Conservation (phyloP, 2,329 filamentous ascomycete genomes). For the Annulohypoxylon truncatum region DNA sequence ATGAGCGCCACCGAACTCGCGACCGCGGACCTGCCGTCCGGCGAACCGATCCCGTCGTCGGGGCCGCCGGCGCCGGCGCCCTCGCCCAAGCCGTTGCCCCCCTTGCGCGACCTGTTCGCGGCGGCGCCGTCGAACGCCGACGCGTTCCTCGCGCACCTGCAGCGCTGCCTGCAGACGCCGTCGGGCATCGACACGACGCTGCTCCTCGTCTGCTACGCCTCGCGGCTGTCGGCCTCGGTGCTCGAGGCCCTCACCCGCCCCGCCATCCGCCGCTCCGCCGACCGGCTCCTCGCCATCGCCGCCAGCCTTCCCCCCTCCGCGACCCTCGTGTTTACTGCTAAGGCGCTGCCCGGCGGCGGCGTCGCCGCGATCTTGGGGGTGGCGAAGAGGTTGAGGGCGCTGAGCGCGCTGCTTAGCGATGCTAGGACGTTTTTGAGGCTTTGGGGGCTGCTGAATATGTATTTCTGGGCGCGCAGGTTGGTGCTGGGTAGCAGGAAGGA, state of each 20-base stretch:
- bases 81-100: constrained; percentile 44
- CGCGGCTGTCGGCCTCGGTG: constrained; percentile 65
- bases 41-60: constrained; percentile 52
- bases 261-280: constrained; percentile 65
- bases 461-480: constrained; percentile 72
- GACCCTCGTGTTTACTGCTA: constrained; percentile 57
- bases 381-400: constrained; percentile 65
- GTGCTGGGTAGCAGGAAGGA: constrained; percentile 51
- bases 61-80: constrained; percentile 41
- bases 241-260: constrained; percentile 67
- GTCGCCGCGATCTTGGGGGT: constrained; percentile 61
- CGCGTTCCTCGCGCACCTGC: constrained; percentile 65
- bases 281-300: constrained; percentile 64
- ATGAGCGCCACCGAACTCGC: constrained; percentile 45
- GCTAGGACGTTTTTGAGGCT: constrained; percentile 78
- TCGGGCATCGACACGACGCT: constrained; percentile 77
- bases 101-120: constrained; percentile 49
- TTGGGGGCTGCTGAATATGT: constrained; percentile 81
- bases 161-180: constrained; percentile 74
- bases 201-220: constrained; percentile 74
- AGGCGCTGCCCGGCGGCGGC: constrained; percentile 52
- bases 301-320: constrained; percentile 63
- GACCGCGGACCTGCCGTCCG: constrained; percentile 52
- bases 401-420: constrained; percentile 76
- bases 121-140: constrained; percentile 59